Evolutionary conservation across 2,329 filamentous ascomycete species (phyloP), one percentile per base, ranked within the genome.

Genomic region (Ilyonectria destructans): DNA sequence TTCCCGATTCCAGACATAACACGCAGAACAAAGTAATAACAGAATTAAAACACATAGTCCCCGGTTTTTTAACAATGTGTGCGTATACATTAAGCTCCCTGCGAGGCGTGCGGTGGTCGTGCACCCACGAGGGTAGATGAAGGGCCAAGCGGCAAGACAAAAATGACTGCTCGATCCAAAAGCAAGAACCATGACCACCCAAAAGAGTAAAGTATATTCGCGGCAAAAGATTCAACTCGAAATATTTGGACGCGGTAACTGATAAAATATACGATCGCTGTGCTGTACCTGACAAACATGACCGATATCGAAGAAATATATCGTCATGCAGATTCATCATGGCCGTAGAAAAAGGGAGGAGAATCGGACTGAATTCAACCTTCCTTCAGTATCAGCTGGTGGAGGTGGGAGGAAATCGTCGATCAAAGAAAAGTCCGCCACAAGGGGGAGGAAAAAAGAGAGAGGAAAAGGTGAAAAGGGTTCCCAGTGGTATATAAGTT

Each of bases 201-300:
- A 35, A 45, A 56, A 58, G 75, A 76, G 77, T 74, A 75, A 75
- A 77, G n/a, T 31, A 15, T 35, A 9, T 33, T 69, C 69, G 74
- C 68, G 73, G 76, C 67, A 73, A 75, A 74, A 71, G 73, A 74
- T 72, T 75, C 65, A 73, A 77, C 74, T 72, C 69, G 75, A 71
- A 74, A 61, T 71, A 70, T 70, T 62, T 74, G 68, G 64, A 76
- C 71, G 69, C 70, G 68, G 61, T 67, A 72, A 63, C 72, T 67
- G 71, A 73, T 77, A 82, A 78, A 74, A 74, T 80, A 77, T 80
- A 84, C 81, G 83, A 87, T 87, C 85, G 85, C 84, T 88, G 87
- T 89, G 83, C 87, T 88, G 87, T 89, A 83, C 88, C 85, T 85
- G 87, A 88, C 87, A 87, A 80, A 85, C 85, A 88, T 84, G 85